Conservation (phyloP, 768 basidiomycete genomes). For the Ramaria sp. region DNA sequence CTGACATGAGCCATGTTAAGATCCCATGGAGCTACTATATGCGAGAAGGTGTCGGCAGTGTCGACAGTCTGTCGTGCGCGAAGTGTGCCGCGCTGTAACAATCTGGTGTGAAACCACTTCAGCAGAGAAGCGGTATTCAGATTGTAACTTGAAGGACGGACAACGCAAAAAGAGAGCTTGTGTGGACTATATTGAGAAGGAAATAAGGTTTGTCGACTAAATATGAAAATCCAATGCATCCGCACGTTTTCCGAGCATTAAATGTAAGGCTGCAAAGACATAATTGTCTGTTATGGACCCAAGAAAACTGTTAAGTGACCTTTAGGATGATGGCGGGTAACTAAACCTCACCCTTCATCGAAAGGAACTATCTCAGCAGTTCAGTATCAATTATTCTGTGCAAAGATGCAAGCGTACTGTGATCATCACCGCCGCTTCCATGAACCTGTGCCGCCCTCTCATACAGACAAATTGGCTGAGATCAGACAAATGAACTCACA, state of each 20-base stretch:
- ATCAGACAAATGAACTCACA: conserved; percentile 15
- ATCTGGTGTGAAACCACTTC: neutral
- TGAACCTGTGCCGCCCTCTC: neutral
- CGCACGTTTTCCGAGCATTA: neutral
- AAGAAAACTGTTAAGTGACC: neutral
- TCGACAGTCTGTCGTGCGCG: neutral
- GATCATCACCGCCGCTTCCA: neutral
- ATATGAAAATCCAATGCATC: neutral
- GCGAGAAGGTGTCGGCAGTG: neutral
- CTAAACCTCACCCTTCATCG: neutral
- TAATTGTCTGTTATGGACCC: neutral
- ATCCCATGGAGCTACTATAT: no score
- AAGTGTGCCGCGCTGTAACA: neutral
- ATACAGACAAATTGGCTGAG: no score
- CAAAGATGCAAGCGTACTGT: neutral
- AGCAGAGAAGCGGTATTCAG: neutral
- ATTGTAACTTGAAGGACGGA: neutral
- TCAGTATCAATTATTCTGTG: neutral
- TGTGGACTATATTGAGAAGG: neutral
- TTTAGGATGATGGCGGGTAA: neutral
- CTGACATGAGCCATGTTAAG: no score
- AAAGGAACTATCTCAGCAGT: neutral
- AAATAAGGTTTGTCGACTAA: neutral
- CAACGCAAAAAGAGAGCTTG: neutral
- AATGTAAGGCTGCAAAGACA: neutral